These are phyloP conservation scores for Cucurbita pepo DNA, from an alignment of 306 rosid species.

Conservation along the genomic window DNA sequence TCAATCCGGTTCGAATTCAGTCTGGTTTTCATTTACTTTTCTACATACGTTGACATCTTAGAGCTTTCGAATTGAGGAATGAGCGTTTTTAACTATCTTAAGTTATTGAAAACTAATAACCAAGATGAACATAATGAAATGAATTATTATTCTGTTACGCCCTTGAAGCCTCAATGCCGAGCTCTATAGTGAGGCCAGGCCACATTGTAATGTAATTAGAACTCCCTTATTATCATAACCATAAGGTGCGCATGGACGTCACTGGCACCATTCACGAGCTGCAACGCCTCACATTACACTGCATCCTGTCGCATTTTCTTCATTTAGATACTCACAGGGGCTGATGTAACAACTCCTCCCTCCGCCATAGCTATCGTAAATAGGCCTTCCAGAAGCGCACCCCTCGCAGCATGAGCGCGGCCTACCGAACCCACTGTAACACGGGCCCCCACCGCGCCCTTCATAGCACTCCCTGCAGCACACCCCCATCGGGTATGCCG, in stretches of 20 bases:
- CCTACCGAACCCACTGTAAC: constrained; percentile 7
- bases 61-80: too few relatives aligned
- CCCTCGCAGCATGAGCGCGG: constrained; percentile 18
- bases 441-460: constrained; percentile 26
- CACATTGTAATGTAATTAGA: background rate
- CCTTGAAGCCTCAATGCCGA: background rate
- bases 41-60: too few relatives aligned
- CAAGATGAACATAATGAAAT: too few relatives aligned
- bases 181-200: background rate
- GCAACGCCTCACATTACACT: constrained; percentile 28
- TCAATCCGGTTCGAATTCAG: too few relatives aligned
- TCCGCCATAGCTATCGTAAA: constrained; percentile 47
- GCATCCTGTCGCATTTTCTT: constrained; percentile 36
- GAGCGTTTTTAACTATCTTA: too few relatives aligned
- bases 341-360: constrained; percentile 16
- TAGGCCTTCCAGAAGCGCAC: constrained; percentile 25
- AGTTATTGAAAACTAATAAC: background rate
- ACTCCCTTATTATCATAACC: background rate
- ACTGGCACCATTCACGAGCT: background rate
- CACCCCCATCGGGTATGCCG: constrained; percentile 16
- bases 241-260: background rate
- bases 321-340: constrained; percentile 31
- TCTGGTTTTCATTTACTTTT: too few relatives aligned
- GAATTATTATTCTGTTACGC: background rate
- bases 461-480: constrained; percentile 13